phyloP scores from a whole-genome alignment of 352 stramenopile species.

The Achlya hypogyna region DNA sequence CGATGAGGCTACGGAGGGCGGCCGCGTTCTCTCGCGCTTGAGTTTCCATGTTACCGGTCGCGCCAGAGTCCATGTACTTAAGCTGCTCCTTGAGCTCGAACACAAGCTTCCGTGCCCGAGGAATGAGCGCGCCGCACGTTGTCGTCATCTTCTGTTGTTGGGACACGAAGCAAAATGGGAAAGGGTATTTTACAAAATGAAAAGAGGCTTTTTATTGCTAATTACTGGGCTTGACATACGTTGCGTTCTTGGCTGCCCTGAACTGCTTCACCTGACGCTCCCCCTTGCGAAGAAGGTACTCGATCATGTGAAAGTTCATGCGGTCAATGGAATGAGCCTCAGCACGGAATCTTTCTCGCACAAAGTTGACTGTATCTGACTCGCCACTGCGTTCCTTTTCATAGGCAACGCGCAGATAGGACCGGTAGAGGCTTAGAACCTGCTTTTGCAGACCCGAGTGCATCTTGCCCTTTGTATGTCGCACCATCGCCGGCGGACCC shows the following conservation, averaged over 20 bases:
- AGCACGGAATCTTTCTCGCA: slow-evolving; percentile 66
- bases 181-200: neutral
- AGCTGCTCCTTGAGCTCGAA: slow-evolving; percentile 87
- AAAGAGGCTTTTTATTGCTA: neutral
- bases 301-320: slow-evolving; percentile 72
- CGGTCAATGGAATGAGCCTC: slow-evolving; percentile 51
- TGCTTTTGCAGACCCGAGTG: slow-evolving; percentile 75
- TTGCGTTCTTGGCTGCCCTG: slow-evolving; percentile 47
- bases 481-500: neutral
- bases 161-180: neutral
- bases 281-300: slow-evolving; percentile 79
- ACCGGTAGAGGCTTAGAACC: slow-evolving; percentile 64
- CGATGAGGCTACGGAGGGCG: slow-evolving; percentile 60
- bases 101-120: slow-evolving; percentile 72
- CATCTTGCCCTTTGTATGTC: slow-evolving; percentile 21
- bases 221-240: neutral
- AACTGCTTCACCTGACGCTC: slow-evolving; percentile 79
- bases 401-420: slow-evolving; percentile 41
- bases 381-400: slow-evolving; percentile 37
- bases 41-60: slow-evolving; percentile 47
- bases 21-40: slow-evolving; percentile 66
- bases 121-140: slow-evolving; percentile 60
- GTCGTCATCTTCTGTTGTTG: neutral
- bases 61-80: slow-evolving; percentile 68
- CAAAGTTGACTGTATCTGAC: slow-evolving; percentile 32